Evolutionary conservation across 1,284 basidiomycete genomes (phyloP).

Genomic region (Schizophyllum amplum): DNA sequence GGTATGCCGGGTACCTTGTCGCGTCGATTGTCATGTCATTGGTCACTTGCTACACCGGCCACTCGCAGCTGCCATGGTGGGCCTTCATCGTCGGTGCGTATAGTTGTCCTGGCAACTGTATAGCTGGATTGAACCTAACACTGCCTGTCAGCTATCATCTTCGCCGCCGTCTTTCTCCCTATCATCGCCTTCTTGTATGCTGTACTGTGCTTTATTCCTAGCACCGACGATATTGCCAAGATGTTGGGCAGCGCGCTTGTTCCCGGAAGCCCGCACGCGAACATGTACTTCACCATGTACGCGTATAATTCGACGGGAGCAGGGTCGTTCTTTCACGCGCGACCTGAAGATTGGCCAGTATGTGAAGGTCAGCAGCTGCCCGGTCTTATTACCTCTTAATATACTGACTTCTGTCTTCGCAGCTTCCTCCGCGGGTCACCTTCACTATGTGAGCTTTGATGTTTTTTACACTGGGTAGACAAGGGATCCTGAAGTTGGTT

Average conservation of each 20-base stretch:
- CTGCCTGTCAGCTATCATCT: too few relatives aligned
- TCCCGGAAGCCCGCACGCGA: conserved; percentile 27
- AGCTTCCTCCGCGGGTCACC: conserved; percentile 54
- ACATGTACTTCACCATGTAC: conserved; percentile 12
- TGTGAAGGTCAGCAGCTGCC: too few relatives aligned
- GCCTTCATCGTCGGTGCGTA: background rate
- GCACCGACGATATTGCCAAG: conserved; percentile 24
- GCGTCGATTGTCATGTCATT: conserved; percentile 39
- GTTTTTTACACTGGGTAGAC: background rate
- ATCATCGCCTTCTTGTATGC: conserved; percentile 48
- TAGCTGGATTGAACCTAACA: too few relatives aligned
- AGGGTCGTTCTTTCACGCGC: conserved; percentile 21
- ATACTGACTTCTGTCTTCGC: too few relatives aligned
- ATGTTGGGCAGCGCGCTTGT: conserved; percentile 34
- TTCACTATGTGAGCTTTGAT: conserved; percentile 32
- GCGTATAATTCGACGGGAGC: conserved; percentile 18
- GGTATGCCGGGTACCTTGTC: conserved; percentile 42
- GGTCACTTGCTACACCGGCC: conserved; percentile 43
- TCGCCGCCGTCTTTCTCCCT: conserved; percentile 42
- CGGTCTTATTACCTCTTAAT: too few relatives aligned
- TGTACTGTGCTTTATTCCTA: conserved; percentile 30
- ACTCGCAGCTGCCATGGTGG: conserved; percentile 37
- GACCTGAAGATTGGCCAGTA: conserved; percentile 19
- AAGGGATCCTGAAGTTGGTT: background rate
- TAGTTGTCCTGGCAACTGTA: too few relatives aligned